Evolutionary conservation across 176 grass and related monocot species (phyloP).

Genomic region (Urochloa ruziziensis): DNA sequence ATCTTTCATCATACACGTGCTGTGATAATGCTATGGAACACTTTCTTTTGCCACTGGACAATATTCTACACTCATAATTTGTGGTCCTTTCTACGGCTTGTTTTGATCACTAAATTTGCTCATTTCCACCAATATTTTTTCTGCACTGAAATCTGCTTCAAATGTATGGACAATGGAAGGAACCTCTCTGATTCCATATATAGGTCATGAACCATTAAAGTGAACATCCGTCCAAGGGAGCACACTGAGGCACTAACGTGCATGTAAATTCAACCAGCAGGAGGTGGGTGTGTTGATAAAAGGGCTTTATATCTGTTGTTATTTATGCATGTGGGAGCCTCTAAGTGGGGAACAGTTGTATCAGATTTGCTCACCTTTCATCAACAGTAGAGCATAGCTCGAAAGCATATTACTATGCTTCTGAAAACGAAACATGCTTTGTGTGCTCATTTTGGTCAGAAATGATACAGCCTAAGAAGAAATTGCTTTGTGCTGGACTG

Average conservation of each 20-base stretch:
- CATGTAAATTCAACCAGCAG: slow-evolving; percentile 16
- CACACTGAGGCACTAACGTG: background rate
- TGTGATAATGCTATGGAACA: background rate
- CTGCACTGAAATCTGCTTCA: slow-evolving; percentile 6
- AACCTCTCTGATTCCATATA: slow-evolving; percentile 1
- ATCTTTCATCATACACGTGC: background rate
- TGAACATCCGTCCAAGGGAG: background rate
- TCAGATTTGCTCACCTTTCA: slow-evolving; percentile 12
- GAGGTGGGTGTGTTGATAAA: slow-evolving; percentile 17
- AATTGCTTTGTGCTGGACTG: too few species aligned
- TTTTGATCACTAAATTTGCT: slow-evolving; percentile 20
- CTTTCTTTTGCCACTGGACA: background rate
- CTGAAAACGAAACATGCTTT: slow-evolving; percentile 13
- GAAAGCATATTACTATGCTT: slow-evolving; percentile 20
- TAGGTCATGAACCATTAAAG: slow-evolving; percentile 13
- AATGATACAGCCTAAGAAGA: too few species aligned
- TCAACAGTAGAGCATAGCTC: slow-evolving; percentile 12
- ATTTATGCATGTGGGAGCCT: slow-evolving; percentile 30
- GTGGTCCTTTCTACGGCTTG: background rate
- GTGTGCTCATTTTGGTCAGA: background rate
- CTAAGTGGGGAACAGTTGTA: slow-evolving; percentile 42
- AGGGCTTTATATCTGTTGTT: background rate
- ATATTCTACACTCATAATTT: background rate
- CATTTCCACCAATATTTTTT: slow-evolving; percentile 2
- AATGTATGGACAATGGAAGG: slow-evolving; percentile 7